These are phyloP conservation scores for Aspergillus quadricinctus DNA, from an alignment of 2,329 filamentous ascomycete species.

Conservation along the genomic window DNA sequence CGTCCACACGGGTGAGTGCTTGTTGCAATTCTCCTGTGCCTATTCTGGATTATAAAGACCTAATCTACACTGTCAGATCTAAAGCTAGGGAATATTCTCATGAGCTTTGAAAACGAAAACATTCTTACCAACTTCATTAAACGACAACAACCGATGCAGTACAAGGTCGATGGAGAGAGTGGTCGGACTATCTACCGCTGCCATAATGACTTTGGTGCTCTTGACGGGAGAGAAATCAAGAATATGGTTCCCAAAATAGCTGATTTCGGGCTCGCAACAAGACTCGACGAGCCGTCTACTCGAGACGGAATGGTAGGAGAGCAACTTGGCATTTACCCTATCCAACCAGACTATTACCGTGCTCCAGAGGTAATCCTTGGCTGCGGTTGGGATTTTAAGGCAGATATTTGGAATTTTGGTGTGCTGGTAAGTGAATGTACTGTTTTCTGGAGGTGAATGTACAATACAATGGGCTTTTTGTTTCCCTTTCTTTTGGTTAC, in stretches of 20 bases:
- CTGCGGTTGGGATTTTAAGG: slow-evolving; percentile 30
- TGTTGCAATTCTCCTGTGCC: background rate
- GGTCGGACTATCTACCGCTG: slow-evolving; percentile 18
- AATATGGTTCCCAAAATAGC: slow-evolving; percentile 17
- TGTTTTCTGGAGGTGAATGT: no score
- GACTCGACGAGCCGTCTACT: slow-evolving; percentile 7
- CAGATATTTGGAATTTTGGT: slow-evolving; percentile 38
- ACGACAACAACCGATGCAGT: slow-evolving; percentile 12
- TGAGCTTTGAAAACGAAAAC: slow-evolving; percentile 23
- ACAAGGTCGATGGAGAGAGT: slow-evolving; percentile 11
- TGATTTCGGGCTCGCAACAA: slow-evolving; percentile 20
- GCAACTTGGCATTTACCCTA: slow-evolving; percentile 31
- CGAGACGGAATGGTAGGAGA: slow-evolving; percentile 1
- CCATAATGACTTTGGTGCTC: slow-evolving; percentile 19
- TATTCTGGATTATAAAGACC: background rate
- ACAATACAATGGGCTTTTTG: no score
- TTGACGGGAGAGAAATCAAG: slow-evolving; percentile 10
- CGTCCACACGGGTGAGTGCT: slow-evolving; percentile 33
- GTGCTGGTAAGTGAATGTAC: no score
- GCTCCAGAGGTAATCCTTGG: slow-evolving; percentile 35
- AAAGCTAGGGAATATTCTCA: slow-evolving; percentile 40
- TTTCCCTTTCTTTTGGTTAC: background rate
- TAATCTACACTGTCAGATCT: slow-evolving; percentile 27
- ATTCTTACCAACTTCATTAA: slow-evolving; percentile 19
- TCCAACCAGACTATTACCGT: slow-evolving; percentile 39